Evolutionary conservation across 805 yeast genomes (phyloP).

Genomic region (Saturnispora serradocipensis): DNA sequence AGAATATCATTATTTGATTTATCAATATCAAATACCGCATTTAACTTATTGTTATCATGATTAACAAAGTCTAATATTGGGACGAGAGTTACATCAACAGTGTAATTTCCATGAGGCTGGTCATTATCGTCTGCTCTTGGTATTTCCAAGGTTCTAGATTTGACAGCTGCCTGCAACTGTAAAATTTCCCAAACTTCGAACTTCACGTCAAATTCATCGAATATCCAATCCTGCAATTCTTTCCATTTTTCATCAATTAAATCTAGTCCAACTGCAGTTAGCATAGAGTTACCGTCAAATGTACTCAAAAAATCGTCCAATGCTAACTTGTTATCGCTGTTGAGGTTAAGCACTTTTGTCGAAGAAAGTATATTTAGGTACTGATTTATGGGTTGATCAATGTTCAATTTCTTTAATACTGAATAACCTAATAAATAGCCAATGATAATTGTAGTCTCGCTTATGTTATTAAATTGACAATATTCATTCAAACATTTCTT

Average conservation of each 20-base stretch:
- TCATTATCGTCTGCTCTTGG: conserved; percentile 30
- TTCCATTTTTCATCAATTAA: conserved; percentile 11
- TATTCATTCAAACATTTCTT: conserved; percentile 12
- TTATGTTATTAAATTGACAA: conserved; percentile 13
- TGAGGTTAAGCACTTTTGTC: conserved; percentile 26
- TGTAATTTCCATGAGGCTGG: conserved; percentile 32
- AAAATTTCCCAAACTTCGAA: conserved; percentile 11
- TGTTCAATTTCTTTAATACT: conserved; percentile 7
- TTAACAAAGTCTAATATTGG: conserved; percentile 64
- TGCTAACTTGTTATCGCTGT: conserved; percentile 22
- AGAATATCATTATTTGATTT: conserved; percentile 34
- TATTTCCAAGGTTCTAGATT: conserved; percentile 56
- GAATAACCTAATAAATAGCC: conserved; percentile 19
- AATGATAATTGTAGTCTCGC: conserved; percentile 21
- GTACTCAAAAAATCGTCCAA: conserved; percentile 15
- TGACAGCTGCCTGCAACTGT: conserved; percentile 33
- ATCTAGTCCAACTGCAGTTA: conserved; percentile 9
- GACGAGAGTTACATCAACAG: conserved; percentile 46
- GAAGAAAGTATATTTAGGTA: conserved; percentile 29
- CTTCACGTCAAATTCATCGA: conserved; percentile 13
- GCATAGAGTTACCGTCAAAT: conserved; percentile 15
- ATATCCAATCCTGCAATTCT: conserved; percentile 14
- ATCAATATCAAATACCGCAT: conserved; percentile 57
- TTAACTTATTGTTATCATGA: conserved; percentile 37
- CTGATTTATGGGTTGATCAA: conserved; percentile 11